A percentile compares a stretch with the other conserved stretches of the same genome.
Conservation (phyloP, 2,329 filamentous ascomycete species). For the Penicillium sp. region DNA sequence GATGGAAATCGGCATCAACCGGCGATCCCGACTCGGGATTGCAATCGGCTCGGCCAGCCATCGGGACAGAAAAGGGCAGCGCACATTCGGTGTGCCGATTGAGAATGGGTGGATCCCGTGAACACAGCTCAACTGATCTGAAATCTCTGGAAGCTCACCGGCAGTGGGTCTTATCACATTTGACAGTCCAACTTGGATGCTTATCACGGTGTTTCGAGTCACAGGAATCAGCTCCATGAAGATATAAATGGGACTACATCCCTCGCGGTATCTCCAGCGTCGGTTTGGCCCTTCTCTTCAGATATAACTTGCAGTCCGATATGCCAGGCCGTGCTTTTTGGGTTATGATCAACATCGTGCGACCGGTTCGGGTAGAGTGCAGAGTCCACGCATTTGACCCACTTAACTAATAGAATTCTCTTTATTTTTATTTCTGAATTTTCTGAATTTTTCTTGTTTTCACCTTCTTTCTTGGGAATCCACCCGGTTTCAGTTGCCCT, state of each 20-base stretch:
- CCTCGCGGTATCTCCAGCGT: background rate
- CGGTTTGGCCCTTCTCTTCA: background rate
- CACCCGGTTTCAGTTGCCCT: constrained; percentile 8
- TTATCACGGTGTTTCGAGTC: constrained; percentile 12
- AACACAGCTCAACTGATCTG: constrained; percentile 15
- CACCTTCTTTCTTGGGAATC: background rate
- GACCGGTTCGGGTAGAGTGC: constrained; percentile 9
- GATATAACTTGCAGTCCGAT: background rate
- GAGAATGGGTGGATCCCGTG: constrained; percentile 14
- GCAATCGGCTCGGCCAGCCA: constrained; percentile 13
- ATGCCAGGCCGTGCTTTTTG: constrained; percentile 8
- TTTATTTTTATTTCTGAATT: background rate
- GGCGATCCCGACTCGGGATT: constrained; percentile 15
- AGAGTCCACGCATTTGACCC: background rate
- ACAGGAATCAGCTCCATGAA: constrained; percentile 3
- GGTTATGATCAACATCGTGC: constrained; percentile 15
- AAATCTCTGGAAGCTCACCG: constrained; percentile 23
- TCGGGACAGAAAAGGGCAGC: constrained; percentile 12
- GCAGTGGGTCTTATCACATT: constrained; percentile 13
- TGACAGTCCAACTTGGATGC: background rate
- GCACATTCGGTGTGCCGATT: constrained; percentile 28
- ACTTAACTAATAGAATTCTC: background rate
- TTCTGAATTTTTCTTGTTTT: background rate
- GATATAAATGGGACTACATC: constrained; percentile 15
- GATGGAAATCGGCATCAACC: constrained; percentile 5